Percentiles rank a stretch among this genome's conserved stretches.
Evolutionary conservation across 768 basidiomycete genomes (phyloP).

Genomic region (Mycena leptocephala): DNA sequence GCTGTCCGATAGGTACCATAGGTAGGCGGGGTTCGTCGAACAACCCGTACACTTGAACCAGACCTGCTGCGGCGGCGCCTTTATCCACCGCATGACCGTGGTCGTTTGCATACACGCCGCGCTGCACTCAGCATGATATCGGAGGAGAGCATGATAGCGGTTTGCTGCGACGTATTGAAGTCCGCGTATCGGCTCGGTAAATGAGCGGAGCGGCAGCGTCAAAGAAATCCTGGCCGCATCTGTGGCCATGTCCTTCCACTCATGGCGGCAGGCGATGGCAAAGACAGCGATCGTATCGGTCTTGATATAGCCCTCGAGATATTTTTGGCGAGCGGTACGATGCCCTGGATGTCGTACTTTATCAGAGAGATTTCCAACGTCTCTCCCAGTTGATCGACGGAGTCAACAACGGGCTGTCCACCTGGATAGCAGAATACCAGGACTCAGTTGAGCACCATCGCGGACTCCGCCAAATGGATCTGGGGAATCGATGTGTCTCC

Average conservation of each 20-base stretch:
- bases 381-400: background rate
- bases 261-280: background rate
- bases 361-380: background rate
- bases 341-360: background rate
- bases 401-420: background rate
- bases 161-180: background rate
- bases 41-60: background rate
- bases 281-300: background rate
- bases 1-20: too few species aligned
- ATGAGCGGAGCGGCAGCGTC: background rate
- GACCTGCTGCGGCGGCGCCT: background rate
- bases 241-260: background rate
- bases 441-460: background rate
- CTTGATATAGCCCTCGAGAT: background rate
- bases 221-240: background rate
- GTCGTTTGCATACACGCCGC: background rate
- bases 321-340: background rate
- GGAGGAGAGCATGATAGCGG: background rate
- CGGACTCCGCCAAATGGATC: background rate
- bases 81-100: background rate
- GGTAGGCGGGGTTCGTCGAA: background rate
- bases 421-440: conserved; percentile 6
- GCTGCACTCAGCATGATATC: background rate
- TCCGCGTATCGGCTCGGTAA: too few species aligned
- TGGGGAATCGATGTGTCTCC: background rate